These are phyloP conservation scores for Mycosphaerelloides madeirae DNA, from an alignment of 2,329 filamentous ascomycete genomes.

Conservation along the genomic window DNA sequence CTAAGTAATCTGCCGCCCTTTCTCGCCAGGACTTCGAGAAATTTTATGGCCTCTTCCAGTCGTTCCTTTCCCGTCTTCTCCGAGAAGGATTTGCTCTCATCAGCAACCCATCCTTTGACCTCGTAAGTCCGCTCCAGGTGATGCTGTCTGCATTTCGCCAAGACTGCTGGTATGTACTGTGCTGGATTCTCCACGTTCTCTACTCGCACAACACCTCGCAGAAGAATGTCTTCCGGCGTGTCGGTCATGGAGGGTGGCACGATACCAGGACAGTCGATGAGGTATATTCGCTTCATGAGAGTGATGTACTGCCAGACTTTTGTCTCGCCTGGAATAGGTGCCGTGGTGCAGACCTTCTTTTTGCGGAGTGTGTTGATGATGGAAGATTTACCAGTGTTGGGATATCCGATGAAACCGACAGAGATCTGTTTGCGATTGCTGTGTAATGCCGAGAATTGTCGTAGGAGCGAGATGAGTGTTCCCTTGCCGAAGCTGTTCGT, in stretches of 20 bases:
- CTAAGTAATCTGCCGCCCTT: constrained; percentile 83
- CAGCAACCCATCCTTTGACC: constrained; percentile 61
- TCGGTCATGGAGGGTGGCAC: constrained; percentile 84
- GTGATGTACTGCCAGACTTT: constrained; percentile 99
- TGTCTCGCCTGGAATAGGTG: constrained; percentile 92
- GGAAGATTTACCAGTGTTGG: constrained; percentile 92
- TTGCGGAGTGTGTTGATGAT: constrained; percentile 95
- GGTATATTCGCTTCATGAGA: constrained; percentile 86
- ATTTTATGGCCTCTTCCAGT: constrained; percentile 64
- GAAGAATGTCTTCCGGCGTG: constrained; percentile 78
- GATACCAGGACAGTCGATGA: constrained; percentile 96
- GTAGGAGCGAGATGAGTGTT: constrained; percentile 81
- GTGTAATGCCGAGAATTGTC: constrained; percentile 89
- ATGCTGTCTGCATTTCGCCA: constrained; percentile 73
- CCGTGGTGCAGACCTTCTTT: constrained; percentile 90
- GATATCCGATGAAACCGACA: constrained; percentile 82
- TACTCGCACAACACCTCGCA: constrained; percentile 86
- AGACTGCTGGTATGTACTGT: constrained; percentile 84
- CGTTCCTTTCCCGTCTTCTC: constrained; percentile 28
- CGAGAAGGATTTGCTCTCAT: constrained; percentile 12
- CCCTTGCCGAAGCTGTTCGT: constrained; percentile 97
- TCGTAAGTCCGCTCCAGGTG: constrained; percentile 94
- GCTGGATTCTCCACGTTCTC: constrained; percentile 96
- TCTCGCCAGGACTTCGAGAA: constrained; percentile 79
- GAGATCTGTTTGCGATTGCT: constrained; percentile 90